Evolutionary conservation across 345 rosid genomes (phyloP), one percentile per base, ranked within the genome.

Genomic region (Lagerstroemia speciosa): DNA sequence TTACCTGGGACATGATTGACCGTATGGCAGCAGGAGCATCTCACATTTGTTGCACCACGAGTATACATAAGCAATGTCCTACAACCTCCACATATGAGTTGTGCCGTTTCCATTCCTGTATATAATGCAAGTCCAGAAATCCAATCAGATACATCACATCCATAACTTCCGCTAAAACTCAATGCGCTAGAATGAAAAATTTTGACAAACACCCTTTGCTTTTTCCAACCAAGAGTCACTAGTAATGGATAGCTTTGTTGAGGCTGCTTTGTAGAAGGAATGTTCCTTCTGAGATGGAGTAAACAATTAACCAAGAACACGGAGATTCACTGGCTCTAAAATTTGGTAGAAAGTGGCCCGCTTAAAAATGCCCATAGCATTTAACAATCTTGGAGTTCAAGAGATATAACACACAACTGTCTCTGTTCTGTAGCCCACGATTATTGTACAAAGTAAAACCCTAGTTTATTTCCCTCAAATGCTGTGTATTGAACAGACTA

Each of bases 11-110:
- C n/a, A n/a, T n/a, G n/a, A 82, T 82, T 95, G 52, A 89, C 78
- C 32, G 89, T 88, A 70, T 89, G 88, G 76, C 99, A 95, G 75
- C 99, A 95, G 75, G 98, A 90, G 80, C 99, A 95, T 84, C 97
- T 85, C 69, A 95, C 98, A 76, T 91, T 90, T 57, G 79, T 74
- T 66, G 98, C 98, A 24, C 89, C 92, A 72, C 86, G 91, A 1
- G 97, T 26, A 73, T 92, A 87, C 96, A 92, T 88, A 65, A 95
- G 90, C 86, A 85, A 81, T 61, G 98, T 92, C 74, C 91, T 80
- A 75, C 99, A 95, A 75, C 97, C 91, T 81, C 90, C 87, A 78
- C 99, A 95, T 33, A 89, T 71, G 72, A 95, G 93, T 70, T 89
- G 95, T 66, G 97, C 89, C 91, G 86, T 82, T 40, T 88, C 96